Conservation (phyloP, 805 yeast species). For the Saccharomyces kudriavzevii region DNA sequence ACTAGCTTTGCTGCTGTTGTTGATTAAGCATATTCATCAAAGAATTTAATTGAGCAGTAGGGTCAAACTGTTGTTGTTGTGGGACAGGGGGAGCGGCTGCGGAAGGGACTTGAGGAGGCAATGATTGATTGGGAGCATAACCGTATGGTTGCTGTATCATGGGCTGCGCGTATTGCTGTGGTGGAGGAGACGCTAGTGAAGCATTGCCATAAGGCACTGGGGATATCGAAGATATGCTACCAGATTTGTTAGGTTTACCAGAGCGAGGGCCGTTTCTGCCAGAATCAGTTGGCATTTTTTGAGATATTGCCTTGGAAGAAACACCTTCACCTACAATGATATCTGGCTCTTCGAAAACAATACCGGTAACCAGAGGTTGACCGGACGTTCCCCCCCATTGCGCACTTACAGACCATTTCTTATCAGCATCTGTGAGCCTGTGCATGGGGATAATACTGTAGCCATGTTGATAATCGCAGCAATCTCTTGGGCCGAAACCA, state of each 20-base stretch:
- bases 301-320: constrained; percentile 83
- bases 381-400: constrained; percentile 98
- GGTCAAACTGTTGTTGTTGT: constrained; percentile 22
- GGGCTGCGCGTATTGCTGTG: constrained; percentile 4
- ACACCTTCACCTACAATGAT: constrained; percentile 93
- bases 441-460: constrained; percentile 77
- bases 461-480: constrained; percentile 92
- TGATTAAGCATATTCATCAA: constrained; percentile 37
- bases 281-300: constrained; percentile 86
- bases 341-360: constrained; percentile 93
- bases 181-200: constrained; percentile 31
- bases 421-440: constrained; percentile 90
- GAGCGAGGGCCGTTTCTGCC: constrained; percentile 81
- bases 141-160: constrained; percentile 6
- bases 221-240: neutral
- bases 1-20: constrained; percentile 22
- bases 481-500: constrained; percentile 97
- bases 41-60: constrained; percentile 36
- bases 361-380: constrained; percentile 64
- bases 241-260: constrained; percentile 43
- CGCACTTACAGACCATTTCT: constrained; percentile 78
- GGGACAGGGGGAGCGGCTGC: constrained; percentile 18
- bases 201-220: neutral
- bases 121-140: constrained; percentile 12
- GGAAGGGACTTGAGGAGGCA: constrained; percentile 13